A percentile compares a stretch with the other conserved stretches of the same genome.
These are phyloP conservation scores for Termitomyces sp. DNA, from an alignment of 768 basidiomycete species.

Conservation along the genomic window DNA sequence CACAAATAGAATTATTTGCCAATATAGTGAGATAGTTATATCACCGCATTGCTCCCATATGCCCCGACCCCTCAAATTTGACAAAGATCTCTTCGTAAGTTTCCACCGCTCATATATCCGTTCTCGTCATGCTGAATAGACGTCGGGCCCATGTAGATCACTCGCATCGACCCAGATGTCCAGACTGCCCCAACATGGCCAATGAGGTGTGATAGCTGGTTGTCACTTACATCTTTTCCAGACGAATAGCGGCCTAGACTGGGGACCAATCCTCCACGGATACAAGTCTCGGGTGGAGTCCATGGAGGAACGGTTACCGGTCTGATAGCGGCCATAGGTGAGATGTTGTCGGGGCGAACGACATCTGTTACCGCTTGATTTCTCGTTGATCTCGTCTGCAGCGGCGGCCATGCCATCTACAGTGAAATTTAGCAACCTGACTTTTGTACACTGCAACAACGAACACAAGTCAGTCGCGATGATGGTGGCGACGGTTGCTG, in stretches of 20 bases:
- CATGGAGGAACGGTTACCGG: too few species aligned
- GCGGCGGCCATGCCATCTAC: constrained; percentile 45
- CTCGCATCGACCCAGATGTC: constrained; percentile 38
- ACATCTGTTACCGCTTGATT: background rate
- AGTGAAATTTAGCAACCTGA: constrained; percentile 40
- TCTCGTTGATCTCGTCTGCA: constrained; percentile 12
- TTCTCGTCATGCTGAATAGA: background rate
- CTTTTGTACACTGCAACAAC: constrained; percentile 36
- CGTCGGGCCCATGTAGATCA: constrained; percentile 24
- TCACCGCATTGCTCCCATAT: too few species aligned
- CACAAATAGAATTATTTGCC: too few species aligned
- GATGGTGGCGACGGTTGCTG: background rate
- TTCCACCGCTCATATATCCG: background rate
- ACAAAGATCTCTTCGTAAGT: too few species aligned
- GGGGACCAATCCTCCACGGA: too few species aligned
- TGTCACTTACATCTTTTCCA: constrained; percentile 43
- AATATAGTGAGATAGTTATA: too few species aligned
- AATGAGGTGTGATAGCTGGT: constrained; percentile 32
- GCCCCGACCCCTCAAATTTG: too few species aligned
- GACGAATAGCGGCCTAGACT: constrained; percentile 44
- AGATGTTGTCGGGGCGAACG: constrained; percentile 2
- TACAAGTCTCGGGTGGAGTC: too few species aligned
- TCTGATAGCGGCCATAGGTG: constrained; percentile 40
- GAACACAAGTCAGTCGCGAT: constrained; percentile 26
- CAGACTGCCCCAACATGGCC: constrained; percentile 56